phyloP scores from a whole-genome alignment of 2,329 filamentous ascomycete genomes.

The Pseudopyrenochaeta lycopersici region DNA sequence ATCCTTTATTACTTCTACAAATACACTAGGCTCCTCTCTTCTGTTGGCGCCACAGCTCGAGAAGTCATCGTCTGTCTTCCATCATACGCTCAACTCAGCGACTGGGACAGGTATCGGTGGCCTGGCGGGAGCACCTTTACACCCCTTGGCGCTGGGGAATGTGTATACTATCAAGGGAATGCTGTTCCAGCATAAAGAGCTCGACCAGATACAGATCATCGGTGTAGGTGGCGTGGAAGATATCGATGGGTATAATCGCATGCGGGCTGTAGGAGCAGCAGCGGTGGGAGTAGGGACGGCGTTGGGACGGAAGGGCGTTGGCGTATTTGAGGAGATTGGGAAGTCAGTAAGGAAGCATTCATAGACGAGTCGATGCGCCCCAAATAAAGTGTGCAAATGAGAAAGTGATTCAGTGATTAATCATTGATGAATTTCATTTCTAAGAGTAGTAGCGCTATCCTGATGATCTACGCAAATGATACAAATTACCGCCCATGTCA shows the following conservation, averaged over 20 bases:
- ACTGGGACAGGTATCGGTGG: slow-evolving; percentile 70
- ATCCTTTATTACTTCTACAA: slow-evolving; percentile 77
- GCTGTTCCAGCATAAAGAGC: slow-evolving; percentile 60
- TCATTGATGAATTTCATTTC: neutral
- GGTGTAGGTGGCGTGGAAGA: slow-evolving; percentile 79
- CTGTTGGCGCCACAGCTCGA: slow-evolving; percentile 55
- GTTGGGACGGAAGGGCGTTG: slow-evolving; percentile 69
- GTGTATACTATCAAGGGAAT: slow-evolving; percentile 71
- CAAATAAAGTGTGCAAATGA: too few species aligned
- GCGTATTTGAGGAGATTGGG: slow-evolving; percentile 69
- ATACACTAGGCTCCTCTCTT: slow-evolving; percentile 76
- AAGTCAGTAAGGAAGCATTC: slow-evolving; percentile 8
- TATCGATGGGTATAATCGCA: slow-evolving; percentile 68
- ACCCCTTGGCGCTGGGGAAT: slow-evolving; percentile 78
- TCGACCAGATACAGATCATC: slow-evolving; percentile 69
- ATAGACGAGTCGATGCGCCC: neutral
- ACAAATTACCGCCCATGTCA: neutral
- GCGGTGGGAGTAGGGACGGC: slow-evolving; percentile 74
- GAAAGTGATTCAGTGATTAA: too few species aligned
- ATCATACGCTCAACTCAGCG: slow-evolving; percentile 60
- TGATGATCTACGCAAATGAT: neutral
- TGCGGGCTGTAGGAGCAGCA: slow-evolving; percentile 69
- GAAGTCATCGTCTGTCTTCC: slow-evolving; percentile 22
- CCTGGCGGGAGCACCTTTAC: slow-evolving; percentile 75
- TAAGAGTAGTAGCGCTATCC: neutral